Evolutionary conservation across 2,329 filamentous ascomycete species (phyloP).

Genomic region (Cercospora zeina): DNA sequence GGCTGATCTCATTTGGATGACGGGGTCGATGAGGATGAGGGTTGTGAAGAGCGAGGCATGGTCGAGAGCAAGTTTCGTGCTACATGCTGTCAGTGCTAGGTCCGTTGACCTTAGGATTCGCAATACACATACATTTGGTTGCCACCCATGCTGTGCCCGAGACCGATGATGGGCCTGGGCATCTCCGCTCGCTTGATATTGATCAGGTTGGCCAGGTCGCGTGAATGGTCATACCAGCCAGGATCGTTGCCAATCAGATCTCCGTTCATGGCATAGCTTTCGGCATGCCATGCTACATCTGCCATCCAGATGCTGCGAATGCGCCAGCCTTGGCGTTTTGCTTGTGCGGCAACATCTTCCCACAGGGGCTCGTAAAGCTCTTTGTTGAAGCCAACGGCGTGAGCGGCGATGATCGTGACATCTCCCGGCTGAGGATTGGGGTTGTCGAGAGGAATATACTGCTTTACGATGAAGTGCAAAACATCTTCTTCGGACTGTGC

Average conservation of each 20-base stretch:
- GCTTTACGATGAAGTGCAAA: constrained; percentile 29
- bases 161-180: constrained; percentile 76
- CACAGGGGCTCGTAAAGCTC: constrained; percentile 35
- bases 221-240: constrained; percentile 76
- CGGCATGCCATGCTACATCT: constrained; percentile 78
- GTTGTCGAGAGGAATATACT: constrained; percentile 31
- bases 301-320: constrained; percentile 85
- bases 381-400: constrained; percentile 32
- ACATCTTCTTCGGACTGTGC: constrained; percentile 24
- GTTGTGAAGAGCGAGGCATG: constrained; percentile 78
- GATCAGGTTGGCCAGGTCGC: constrained; percentile 79
- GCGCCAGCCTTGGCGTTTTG: constrained; percentile 55
- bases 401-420: constrained; percentile 33
- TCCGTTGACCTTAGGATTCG: not conserved
- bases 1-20: constrained; percentile 60
- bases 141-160: constrained; percentile 89
- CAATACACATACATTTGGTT: constrained; percentile 56
- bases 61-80: constrained; percentile 66
- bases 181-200: constrained; percentile 78
- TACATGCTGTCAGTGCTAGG: constrained; percentile 15
- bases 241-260: constrained; percentile 76
- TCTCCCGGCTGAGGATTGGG: constrained; percentile 26
- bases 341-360: constrained; percentile 28
- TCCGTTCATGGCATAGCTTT: constrained; percentile 75
- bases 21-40: constrained; percentile 79